Conservation (phyloP, 2,329 filamentous ascomycete genomes). For the Keithomyces neogunnii region DNA sequence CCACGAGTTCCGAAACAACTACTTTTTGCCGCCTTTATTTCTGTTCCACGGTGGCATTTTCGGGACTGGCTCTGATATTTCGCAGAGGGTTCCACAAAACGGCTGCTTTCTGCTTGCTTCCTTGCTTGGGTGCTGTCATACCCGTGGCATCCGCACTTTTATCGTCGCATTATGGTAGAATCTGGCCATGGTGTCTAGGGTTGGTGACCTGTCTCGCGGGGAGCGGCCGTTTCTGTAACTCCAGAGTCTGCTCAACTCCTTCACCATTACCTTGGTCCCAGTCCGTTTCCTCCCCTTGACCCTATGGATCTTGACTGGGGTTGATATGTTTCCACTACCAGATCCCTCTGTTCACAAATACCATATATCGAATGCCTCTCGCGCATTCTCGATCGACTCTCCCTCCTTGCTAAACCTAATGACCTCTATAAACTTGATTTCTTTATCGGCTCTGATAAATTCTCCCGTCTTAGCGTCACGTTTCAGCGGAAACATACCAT, state of each 20-base stretch:
- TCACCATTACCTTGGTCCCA: slow-evolving; percentile 39
- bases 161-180: slow-evolving; percentile 30
- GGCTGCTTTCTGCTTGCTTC: neutral
- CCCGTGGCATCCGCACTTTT: slow-evolving; percentile 13
- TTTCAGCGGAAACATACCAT: slow-evolving; percentile 50
- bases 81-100: too few species aligned
- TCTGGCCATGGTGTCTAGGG: slow-evolving; percentile 26
- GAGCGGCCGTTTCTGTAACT: slow-evolving; percentile 51
- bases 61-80: too few species aligned
- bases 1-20: too few species aligned
- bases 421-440: slow-evolving; percentile 52
- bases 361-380: slow-evolving; percentile 39
- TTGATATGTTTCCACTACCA: slow-evolving; percentile 23
- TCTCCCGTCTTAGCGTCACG: slow-evolving; percentile 31
- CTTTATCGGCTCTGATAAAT: slow-evolving; percentile 34
- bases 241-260: slow-evolving; percentile 55
- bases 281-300: slow-evolving; percentile 16
- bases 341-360: slow-evolving; percentile 34
- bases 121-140: neutral
- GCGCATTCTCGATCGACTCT: slow-evolving; percentile 32
- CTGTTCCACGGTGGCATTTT: too few species aligned
- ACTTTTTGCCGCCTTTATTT: too few species aligned
- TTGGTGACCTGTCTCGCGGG: slow-evolving; percentile 34
- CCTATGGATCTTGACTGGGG: slow-evolving; percentile 31
- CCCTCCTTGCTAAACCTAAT: slow-evolving; percentile 37